A percentile compares a stretch with the other conserved stretches of the same genome.
Conservation (phyloP, 1,284 basidiomycete genomes). For the Trichosporon sp. region DNA sequence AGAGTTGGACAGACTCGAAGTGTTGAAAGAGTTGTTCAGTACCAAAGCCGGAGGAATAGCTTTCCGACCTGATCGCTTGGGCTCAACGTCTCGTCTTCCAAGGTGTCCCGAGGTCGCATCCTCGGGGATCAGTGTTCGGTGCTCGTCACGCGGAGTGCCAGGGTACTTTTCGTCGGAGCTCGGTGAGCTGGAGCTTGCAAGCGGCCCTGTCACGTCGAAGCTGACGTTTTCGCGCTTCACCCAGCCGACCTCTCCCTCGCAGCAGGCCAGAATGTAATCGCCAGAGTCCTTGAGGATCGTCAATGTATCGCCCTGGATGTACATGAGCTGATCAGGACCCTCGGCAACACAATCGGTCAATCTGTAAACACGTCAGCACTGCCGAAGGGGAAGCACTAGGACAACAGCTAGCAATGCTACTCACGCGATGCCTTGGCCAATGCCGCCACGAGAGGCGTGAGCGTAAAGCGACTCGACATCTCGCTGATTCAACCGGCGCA, state of each 20-base stretch:
- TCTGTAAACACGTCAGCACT: conserved; percentile 19
- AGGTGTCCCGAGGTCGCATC: background rate
- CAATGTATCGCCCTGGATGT: conserved; percentile 75
- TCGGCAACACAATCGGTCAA: conserved; percentile 67
- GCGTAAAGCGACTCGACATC: conserved; percentile 38
- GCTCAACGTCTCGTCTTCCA: background rate
- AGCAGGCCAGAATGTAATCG: conserved; percentile 60
- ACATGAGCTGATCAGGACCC: conserved; percentile 75
- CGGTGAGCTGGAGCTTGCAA: conserved; percentile 22
- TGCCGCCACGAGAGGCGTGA: conserved; percentile 35
- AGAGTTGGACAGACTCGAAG: background rate
- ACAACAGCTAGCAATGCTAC: conserved; percentile 12
- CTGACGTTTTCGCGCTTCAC: conserved; percentile 54
- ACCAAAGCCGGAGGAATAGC: background rate
- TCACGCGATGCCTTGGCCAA: conserved; percentile 39
- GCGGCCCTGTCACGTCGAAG: background rate
- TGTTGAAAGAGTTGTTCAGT: background rate
- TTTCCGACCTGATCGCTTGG: background rate
- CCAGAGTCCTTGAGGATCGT: conserved; percentile 69
- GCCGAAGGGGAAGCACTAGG: background rate
- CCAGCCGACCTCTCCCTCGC: conserved; percentile 83
- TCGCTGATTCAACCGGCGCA: conserved; percentile 32
- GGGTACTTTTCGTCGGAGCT: background rate
- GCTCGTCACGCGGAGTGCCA: background rate
- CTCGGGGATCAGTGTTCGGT: background rate